Conservation (phyloP, 1,284 basidiomycete genomes). For the Boletus austroedulis region DNA sequence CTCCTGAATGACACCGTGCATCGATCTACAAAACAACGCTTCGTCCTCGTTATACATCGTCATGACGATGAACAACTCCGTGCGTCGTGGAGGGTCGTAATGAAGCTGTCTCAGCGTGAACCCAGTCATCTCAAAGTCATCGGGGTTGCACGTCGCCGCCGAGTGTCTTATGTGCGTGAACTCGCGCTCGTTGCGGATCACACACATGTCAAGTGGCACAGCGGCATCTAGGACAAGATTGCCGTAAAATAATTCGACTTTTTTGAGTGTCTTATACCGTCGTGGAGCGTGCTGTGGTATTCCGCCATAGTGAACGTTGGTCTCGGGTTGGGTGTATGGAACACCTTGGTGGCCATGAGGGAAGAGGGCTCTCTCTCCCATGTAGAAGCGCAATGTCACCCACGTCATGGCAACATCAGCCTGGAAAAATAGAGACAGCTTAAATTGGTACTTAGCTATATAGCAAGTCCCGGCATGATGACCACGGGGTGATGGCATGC, state of each 20-base stretch:
- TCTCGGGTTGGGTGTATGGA: constrained; percentile 38
- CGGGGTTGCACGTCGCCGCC: constrained; percentile 91
- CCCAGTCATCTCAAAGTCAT: constrained; percentile 76
- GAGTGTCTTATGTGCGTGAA: constrained; percentile 94
- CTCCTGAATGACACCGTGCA: constrained; percentile 94
- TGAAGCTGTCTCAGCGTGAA: constrained; percentile 81
- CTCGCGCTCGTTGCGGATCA: constrained; percentile 76
- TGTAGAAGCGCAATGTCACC: constrained; percentile 66
- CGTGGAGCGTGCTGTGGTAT: constrained; percentile 85
- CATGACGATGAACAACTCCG: constrained; percentile 83
- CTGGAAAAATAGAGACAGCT: too few species aligned
- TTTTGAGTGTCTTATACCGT: constrained; percentile 88
- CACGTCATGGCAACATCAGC: too few species aligned
- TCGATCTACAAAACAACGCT: constrained; percentile 76
- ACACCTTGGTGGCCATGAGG: constrained; percentile 47
- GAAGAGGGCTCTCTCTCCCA: constrained; percentile 43
- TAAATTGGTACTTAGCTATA: too few species aligned
- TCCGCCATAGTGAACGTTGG: constrained; percentile 75
- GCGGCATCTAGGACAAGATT: constrained; percentile 87
- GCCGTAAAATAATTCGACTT: constrained; percentile 85
- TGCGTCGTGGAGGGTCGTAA: constrained; percentile 82
- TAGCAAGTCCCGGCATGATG: too few species aligned
- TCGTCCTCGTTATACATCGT: constrained; percentile 84
- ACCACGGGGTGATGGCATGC: too few species aligned
- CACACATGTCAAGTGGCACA: constrained; percentile 80